Evolutionary conservation across 2,329 filamentous ascomycete species (phyloP), one percentile per base, ranked within the genome.

Genomic region (Aspergillus ruber): DNA sequence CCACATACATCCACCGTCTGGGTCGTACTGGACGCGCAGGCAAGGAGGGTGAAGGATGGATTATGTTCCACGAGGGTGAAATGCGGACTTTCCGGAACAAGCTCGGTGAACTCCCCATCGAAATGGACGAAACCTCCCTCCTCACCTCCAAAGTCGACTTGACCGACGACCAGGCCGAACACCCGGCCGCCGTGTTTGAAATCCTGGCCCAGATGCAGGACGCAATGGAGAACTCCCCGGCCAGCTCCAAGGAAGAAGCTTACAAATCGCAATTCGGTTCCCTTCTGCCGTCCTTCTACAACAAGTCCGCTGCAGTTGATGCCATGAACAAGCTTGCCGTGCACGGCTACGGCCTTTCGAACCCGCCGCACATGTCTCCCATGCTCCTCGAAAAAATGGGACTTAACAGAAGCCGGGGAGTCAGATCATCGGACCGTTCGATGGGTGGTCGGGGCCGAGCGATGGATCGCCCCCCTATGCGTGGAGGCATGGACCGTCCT

Each of bases 1-100:
- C 88, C 62, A 80, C 83, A 33, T 90, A 90, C 61, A 85, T 90
- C 50, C 86, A 90, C 67, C 82, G 86, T 49, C 73, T 90, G 38
- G 86, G 86, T 45, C 85, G 87, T 52, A 91, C 87, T 7, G 87
- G 78, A 4, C 81, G 83, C 47, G 81, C 81, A n/a, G 78, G 79
- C 42, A 82, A 82, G 45, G 74, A 77, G 27, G 82, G 83, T 40
- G 77, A 81, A 42, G 83, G 82, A 33, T 80, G 82, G 62, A 69
- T 85, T 27, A 68, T 86, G 43, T 62, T 84, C 21, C 70, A 77
- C 27, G 64, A 75, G 2, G 61, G 67, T 2, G 82, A 86, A 57
- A 54, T 67, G 0, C 69, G 69, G 52, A 48, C 54, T 10, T 81
- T 82, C 59, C 67, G 75, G 1, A 66, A 67, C 33, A 76, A 69